Evolutionary conservation across 78 protist species (phyloP).

Genomic region (Dictyostelium purpureum): DNA sequence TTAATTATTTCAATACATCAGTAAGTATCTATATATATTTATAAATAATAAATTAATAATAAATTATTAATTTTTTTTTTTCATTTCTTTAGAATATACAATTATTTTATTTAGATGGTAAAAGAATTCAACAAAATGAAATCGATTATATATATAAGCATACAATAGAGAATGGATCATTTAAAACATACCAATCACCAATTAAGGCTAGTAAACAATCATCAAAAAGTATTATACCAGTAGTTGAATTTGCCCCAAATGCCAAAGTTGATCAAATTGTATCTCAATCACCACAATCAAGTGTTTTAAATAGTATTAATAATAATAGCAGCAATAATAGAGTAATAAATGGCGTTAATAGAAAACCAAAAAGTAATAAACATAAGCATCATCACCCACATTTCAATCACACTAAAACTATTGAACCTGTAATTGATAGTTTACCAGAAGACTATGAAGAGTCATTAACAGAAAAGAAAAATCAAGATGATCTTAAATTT

Average conservation of each 20-base stretch:
- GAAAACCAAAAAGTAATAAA: background rate
- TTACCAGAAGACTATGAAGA: constrained; percentile 4
- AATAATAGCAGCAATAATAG: background rate
- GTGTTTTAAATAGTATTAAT: background rate
- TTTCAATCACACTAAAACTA: background rate
- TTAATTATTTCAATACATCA: background rate
- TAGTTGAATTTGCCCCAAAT: constrained; percentile 40
- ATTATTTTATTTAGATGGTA: constrained; percentile 51
- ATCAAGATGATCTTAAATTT: constrained; percentile 4
- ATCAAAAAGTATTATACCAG: constrained; percentile 2
- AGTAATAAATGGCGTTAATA: background rate
- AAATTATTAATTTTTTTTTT: background rate
- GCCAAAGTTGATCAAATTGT: background rate
- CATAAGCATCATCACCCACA: constrained; percentile 16
- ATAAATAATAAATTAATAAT: background rate
- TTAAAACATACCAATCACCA: background rate
- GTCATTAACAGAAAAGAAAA: background rate
- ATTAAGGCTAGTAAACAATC: constrained; percentile 30
- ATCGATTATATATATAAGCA: constrained; percentile 45
- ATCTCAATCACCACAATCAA: background rate
- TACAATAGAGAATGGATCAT: background rate
- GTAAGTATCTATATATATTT: background rate
- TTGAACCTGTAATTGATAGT: constrained; percentile 1
- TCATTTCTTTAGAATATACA: constrained; percentile 18
- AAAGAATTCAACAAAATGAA: background rate